Percentiles rank a stretch among this genome's conserved stretches.
These are phyloP conservation scores for Geranium rotundifolium DNA, from an alignment of 345 rosid genomes.

Conservation along the genomic window DNA sequence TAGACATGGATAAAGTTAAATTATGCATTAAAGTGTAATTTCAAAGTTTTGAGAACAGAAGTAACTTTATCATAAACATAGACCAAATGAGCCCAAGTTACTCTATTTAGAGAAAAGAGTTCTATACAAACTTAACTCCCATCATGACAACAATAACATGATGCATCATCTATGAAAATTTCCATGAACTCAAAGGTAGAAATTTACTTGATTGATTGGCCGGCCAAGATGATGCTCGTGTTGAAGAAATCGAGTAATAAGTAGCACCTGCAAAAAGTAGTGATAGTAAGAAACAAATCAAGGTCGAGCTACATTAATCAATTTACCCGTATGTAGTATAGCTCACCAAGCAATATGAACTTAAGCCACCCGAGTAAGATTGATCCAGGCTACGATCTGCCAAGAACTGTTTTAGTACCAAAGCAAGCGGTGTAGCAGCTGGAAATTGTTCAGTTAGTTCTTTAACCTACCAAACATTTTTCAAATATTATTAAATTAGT, in stretches of 20 bases:
- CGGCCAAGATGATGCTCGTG: constrained; percentile 93
- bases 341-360: constrained; percentile 90
- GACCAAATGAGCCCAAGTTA: too few species aligned
- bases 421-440: constrained; percentile 88
- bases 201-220: constrained; percentile 65
- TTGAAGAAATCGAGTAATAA: constrained; percentile 86
- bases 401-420: constrained; percentile 91
- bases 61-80: too few species aligned
- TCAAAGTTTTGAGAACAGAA: too few species aligned
- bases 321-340: not conserved
- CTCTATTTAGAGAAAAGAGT: too few species aligned
- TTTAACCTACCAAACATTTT: constrained; percentile 39
- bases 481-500: too few species aligned
- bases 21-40: too few species aligned
- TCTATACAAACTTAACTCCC: too few species aligned
- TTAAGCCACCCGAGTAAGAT: constrained; percentile 96
- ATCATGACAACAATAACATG: too few species aligned
- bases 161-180: too few species aligned
- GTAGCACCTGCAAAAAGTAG: constrained; percentile 44
- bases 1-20: too few species aligned
- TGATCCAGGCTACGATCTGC: constrained; percentile 97
- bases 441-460: constrained; percentile 88
- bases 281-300: too few species aligned
- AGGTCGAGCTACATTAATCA: too few species aligned
- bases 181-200: constrained; percentile 5